Percentiles rank a stretch among this genome's conserved stretches.
Evolutionary conservation across 768 basidiomycete genomes (phyloP).

Genomic region (Termitomyces titanicus): DNA sequence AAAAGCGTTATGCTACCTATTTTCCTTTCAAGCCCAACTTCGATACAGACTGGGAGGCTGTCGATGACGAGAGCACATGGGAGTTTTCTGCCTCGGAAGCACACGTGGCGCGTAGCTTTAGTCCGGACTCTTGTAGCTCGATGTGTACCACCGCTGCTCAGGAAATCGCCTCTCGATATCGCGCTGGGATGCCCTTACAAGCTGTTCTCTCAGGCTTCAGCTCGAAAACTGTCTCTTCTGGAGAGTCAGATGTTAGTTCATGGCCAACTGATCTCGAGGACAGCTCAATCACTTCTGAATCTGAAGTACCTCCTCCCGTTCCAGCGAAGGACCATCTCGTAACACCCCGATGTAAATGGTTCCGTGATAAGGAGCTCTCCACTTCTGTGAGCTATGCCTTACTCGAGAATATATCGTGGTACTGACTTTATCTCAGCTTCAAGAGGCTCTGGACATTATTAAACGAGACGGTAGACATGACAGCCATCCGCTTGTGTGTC

Average conservation of each 20-base stretch:
- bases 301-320: slow-evolving; percentile 12
- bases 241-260: background rate
- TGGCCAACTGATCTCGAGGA: background rate
- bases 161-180: slow-evolving; percentile 33
- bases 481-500: slow-evolving; percentile 35
- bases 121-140: slow-evolving; percentile 20
- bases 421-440: slow-evolving; percentile 21
- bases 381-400: slow-evolving; percentile 32
- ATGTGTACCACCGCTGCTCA: slow-evolving; percentile 34
- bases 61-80: slow-evolving; percentile 33
- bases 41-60: slow-evolving; percentile 15
- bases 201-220: background rate
- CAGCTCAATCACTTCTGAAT: slow-evolving; percentile 1
- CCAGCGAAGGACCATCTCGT: slow-evolving; percentile 14
- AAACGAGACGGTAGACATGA: slow-evolving; percentile 21
- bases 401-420: background rate
- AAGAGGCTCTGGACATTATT: slow-evolving; percentile 33
- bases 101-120: slow-evolving; percentile 20
- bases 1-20: slow-evolving; percentile 34
- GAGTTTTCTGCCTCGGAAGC: slow-evolving; percentile 29
- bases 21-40: slow-evolving; percentile 25
- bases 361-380: slow-evolving; percentile 31
- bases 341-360: slow-evolving; percentile 30
- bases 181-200: slow-evolving; percentile 29
- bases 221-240: background rate